These are phyloP conservation scores for Diplodia corticola DNA, from an alignment of 2,329 filamentous ascomycete species.

Conservation along the genomic window DNA sequence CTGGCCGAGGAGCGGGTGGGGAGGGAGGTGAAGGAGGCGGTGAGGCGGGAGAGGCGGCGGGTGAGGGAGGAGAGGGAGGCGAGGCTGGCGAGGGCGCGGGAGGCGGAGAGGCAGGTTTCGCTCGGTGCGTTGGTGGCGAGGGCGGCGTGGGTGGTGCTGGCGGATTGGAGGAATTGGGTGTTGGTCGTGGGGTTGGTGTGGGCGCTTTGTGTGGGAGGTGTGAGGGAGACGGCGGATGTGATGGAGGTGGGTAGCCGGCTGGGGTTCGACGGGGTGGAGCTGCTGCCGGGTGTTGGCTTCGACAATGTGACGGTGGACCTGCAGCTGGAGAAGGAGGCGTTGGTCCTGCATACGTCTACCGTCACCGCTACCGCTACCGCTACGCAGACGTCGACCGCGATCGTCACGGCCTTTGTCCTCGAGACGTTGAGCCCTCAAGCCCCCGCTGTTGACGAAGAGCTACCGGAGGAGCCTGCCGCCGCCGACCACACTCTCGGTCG, in stretches of 20 bases:
- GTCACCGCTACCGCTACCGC: not conserved
- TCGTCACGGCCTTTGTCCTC: not conserved
- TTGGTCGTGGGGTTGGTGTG: not conserved
- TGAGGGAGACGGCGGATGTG: no score
- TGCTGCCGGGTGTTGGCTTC: not conserved
- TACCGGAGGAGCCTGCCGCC: not conserved
- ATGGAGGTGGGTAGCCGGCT: no score
- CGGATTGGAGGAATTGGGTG: conserved; percentile 48
- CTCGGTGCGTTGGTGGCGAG: conserved; percentile 49
- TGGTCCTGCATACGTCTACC: conserved; percentile 31
- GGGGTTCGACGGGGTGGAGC: no score
- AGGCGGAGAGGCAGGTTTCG: conserved; percentile 42
- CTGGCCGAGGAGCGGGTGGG: not conserved
- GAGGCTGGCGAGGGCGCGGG: not conserved
- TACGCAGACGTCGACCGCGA: not conserved
- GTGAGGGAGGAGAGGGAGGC: not conserved
- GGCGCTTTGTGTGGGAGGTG: no score
- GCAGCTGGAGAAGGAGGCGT: no score
- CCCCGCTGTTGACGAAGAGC: not conserved
- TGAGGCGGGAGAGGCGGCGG: not conserved
- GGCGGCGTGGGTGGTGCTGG: conserved; percentile 50
- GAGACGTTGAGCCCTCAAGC: not conserved
- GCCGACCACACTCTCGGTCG: not conserved
- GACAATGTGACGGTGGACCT: not conserved
- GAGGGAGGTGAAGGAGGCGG: not conserved